Conservation (phyloP, 2,329 filamentous ascomycete species). For the Drechslerella coelobrocha region DNA sequence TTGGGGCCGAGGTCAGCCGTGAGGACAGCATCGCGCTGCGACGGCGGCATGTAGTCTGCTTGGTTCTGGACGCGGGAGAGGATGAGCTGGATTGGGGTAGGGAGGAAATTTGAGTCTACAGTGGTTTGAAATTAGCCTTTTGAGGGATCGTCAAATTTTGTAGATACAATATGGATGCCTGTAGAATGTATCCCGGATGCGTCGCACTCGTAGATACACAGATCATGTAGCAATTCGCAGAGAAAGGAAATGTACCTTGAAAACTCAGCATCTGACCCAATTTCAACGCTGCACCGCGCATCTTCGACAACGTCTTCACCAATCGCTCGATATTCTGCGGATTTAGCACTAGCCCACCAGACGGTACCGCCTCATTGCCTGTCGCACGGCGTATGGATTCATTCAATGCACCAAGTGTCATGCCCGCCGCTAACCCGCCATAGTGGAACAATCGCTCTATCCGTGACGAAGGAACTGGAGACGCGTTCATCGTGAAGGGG, state of each 20-base stretch:
- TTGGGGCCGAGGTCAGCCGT: constrained; percentile 76
- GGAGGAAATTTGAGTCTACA: constrained; percentile 87
- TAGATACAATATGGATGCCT: neutral
- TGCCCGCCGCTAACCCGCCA: constrained; percentile 86
- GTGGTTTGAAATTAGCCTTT: neutral
- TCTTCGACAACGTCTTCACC: constrained; percentile 88
- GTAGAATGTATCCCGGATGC: constrained; percentile 13
- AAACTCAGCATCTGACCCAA: constrained; percentile 98
- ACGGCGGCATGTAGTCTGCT: constrained; percentile 97
- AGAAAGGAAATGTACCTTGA: constrained; percentile 64
- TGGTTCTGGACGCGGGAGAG: constrained; percentile 93
- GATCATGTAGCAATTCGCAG: constrained; percentile 16
- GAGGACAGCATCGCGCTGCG: constrained; percentile 86
- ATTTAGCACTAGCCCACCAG: constrained; percentile 84
- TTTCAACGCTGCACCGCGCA: constrained; percentile 97
- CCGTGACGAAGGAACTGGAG: constrained; percentile 85
- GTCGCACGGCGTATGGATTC: constrained; percentile 83
- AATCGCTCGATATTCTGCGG: constrained; percentile 89
- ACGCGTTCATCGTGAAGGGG: constrained; percentile 79
- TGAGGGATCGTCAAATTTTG: neutral
- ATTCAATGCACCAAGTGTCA: constrained; percentile 89
- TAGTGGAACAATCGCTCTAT: constrained; percentile 94
- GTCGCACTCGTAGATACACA: constrained; percentile 11
- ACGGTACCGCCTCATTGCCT: constrained; percentile 66
- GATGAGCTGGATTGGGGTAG: constrained; percentile 83